Evolutionary conservation across 371 early-diverging fungal species (phyloP).

Genomic region (Mortierella sp.): DNA sequence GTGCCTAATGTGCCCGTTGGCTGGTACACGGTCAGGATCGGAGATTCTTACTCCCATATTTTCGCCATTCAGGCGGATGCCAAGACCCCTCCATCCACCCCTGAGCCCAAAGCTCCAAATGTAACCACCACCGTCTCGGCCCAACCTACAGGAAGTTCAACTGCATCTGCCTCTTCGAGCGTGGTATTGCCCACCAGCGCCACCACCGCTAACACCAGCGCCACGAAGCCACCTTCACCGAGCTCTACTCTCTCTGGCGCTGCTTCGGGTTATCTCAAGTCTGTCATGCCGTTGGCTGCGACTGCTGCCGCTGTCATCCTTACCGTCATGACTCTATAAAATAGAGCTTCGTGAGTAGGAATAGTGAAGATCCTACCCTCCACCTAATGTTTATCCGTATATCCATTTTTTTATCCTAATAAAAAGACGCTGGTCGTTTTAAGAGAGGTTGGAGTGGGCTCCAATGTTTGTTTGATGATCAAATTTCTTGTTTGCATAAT

Average conservation of each 20-base stretch:
- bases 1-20: constrained; percentile 1
- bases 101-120: background rate
- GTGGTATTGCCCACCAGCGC: too few relatives aligned
- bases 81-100: background rate
- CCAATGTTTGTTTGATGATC: too few relatives aligned
- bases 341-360: too few relatives aligned
- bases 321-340: constrained; percentile 10
- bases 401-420: background rate
- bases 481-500: too few relatives aligned
- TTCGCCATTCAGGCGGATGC: constrained; percentile 2
- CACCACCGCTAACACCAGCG: too few relatives aligned
- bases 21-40: constrained; percentile 8
- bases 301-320: constrained; percentile 5
- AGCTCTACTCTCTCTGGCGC: background rate
- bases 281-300: constrained; percentile 11
- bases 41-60: constrained; percentile 5
- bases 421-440: background rate
- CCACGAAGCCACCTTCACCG: background rate
- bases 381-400: background rate
- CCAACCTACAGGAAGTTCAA: too few relatives aligned
- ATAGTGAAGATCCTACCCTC: too few relatives aligned
- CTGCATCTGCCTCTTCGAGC: too few relatives aligned
- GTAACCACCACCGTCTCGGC: too few relatives aligned
- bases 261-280: constrained; percentile 14
- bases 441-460: too few relatives aligned